Conservation (phyloP, 2,329 filamentous ascomycete species). For the Colletotrichum spinosum region DNA sequence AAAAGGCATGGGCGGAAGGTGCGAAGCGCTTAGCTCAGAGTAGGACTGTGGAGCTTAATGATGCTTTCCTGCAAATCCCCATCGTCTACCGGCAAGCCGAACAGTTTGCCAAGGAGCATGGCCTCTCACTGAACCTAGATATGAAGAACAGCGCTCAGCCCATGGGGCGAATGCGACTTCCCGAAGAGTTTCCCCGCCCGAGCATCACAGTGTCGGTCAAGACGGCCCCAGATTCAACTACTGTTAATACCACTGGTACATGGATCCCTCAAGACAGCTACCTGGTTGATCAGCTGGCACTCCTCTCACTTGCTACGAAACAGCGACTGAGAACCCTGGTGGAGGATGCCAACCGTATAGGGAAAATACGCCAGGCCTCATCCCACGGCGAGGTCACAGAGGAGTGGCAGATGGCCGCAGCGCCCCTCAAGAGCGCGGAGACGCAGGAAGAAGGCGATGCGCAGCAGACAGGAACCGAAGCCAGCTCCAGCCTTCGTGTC, state of each 20-base stretch:
- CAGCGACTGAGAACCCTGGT: slow-evolving; percentile 81
- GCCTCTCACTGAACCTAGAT: slow-evolving; percentile 67
- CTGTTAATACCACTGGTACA: slow-evolving; percentile 72
- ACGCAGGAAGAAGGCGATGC: slow-evolving; percentile 36
- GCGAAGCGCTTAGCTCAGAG: slow-evolving; percentile 70
- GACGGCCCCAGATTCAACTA: slow-evolving; percentile 70
- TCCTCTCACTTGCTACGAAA: slow-evolving; percentile 86
- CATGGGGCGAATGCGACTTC: slow-evolving; percentile 61
- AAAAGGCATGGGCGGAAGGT: slow-evolving; percentile 74
- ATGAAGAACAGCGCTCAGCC: slow-evolving; percentile 58
- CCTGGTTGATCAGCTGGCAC: slow-evolving; percentile 83
- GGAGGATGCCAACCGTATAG: slow-evolving; percentile 79
- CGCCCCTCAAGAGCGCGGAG: slow-evolving; percentile 54
- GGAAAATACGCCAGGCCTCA: slow-evolving; percentile 78
- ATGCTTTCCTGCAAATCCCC: slow-evolving; percentile 79
- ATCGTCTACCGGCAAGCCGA: slow-evolving; percentile 68
- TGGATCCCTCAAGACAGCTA: slow-evolving; percentile 81
- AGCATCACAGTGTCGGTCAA: slow-evolving; percentile 66
- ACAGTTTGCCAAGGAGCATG: slow-evolving; percentile 69
- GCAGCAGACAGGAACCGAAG: slow-evolving; percentile 50
- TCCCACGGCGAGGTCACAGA: slow-evolving; percentile 83
- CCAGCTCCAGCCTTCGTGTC: slow-evolving; percentile 64
- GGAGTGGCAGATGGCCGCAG: slow-evolving; percentile 80
- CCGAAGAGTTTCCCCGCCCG: slow-evolving; percentile 62
- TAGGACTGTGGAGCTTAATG: slow-evolving; percentile 76